phyloP scores from a whole-genome alignment of 2,329 filamentous ascomycete species.

The Colletotrichum plurivorum region DNA sequence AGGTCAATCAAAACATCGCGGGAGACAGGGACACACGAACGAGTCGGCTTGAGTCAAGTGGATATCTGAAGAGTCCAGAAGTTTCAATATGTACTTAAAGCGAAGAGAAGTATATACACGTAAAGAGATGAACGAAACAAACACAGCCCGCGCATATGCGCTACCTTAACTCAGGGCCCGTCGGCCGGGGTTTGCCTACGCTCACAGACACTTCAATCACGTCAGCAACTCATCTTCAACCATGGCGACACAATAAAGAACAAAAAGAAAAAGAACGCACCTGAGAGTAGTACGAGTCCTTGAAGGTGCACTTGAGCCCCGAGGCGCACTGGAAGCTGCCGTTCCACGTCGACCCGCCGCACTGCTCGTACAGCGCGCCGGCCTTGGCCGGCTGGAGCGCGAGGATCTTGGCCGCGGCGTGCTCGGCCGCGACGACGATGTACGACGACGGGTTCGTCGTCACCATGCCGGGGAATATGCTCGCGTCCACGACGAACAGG shows the following conservation, averaged over 20 bases:
- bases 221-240: conserved; percentile 10
- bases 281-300: conserved; percentile 43
- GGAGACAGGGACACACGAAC: neutral
- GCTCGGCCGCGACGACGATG: conserved; percentile 75
- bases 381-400: conserved; percentile 32
- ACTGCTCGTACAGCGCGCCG: conserved; percentile 40
- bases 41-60: too few relatives aligned
- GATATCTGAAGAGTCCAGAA: neutral
- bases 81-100: conserved; percentile 8
- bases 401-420: conserved; percentile 58
- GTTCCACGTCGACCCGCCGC: conserved; percentile 44
- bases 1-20: neutral
- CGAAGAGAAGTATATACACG: conserved; percentile 19
- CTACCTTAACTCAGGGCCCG: neutral
- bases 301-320: conserved; percentile 38
- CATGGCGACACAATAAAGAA: neutral
- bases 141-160: conserved; percentile 5
- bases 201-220: conserved; percentile 24
- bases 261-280: neutral
- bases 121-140: neutral
- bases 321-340: conserved; percentile 43
- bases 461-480: conserved; percentile 78
- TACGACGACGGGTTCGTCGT: conserved; percentile 78
- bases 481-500: conserved; percentile 77
- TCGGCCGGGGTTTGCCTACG: neutral